phyloP scores from a whole-genome alignment of 2,329 filamentous ascomycete genomes.

The Periglandula ipomoeae region DNA sequence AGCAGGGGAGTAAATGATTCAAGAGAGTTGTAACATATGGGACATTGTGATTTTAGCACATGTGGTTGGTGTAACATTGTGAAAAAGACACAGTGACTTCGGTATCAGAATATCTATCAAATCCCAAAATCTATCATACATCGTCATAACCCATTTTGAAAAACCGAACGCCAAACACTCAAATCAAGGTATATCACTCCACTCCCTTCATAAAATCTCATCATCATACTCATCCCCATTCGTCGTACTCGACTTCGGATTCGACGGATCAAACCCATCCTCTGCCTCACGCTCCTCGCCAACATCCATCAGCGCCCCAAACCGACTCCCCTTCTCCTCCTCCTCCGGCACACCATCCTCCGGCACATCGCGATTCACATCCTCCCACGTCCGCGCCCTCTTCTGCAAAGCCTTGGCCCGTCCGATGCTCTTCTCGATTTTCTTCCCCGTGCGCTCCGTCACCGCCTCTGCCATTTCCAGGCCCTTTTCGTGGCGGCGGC shows the following conservation, averaged over 20 bases:
- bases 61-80: too few species aligned
- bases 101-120: background rate
- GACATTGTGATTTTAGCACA: background rate
- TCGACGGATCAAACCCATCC: conserved; percentile 8
- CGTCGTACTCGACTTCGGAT: background rate
- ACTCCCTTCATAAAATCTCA: background rate
- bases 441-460: conserved; percentile 47
- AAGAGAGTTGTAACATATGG: background rate
- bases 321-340: conserved; percentile 11
- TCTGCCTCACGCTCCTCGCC: conserved; percentile 20
- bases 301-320: conserved; percentile 12
- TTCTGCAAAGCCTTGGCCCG: conserved; percentile 37
- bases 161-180: background rate
- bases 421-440: conserved; percentile 45
- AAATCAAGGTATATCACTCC: background rate
- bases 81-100: too few species aligned
- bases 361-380: conserved; percentile 40
- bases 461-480: conserved; percentile 52
- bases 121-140: background rate
- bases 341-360: conserved; percentile 15
- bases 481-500: conserved; percentile 46
- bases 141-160: background rate
- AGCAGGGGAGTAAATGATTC: too few species aligned
- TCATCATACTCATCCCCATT: conserved; percentile 3
- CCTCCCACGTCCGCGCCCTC: conserved; percentile 47